Evolutionary conservation across 495 filamentous ascomycete species (phyloP), one percentile per base, ranked within the genome.

Genomic region (Penicillium taxi): DNA sequence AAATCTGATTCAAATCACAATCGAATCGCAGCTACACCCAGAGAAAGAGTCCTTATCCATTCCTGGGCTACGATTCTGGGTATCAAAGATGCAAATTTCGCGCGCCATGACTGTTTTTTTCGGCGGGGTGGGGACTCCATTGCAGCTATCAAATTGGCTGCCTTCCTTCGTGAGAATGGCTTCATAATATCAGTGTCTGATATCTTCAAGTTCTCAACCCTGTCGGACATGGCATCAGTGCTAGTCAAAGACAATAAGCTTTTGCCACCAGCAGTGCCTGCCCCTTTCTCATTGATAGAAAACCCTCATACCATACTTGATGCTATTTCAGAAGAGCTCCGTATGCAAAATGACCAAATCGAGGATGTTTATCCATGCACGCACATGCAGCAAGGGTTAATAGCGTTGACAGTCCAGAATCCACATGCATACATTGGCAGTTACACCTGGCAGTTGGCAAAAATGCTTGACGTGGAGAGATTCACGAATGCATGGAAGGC

Each of bases 41-140:
- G 4, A 3, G n/a, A 16, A 2, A 2, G 6, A 2, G n/a, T 30
- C 2, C 27, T 15, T 2, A 3, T 16, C 3, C 9, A 30, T 30
- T 17, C 55, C 12, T 55, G 48, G 43, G 43, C 47, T 6, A 23
- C 48, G 16, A 41, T 50, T 0, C 45, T 58, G 3, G 39, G 29
- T 2, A 27, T 44, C 2, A 25, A 49, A 1, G 24, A 37, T 9
- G 64, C 19, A 4, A 17, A 35, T 2, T 45, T 61, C 35, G 33
- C 44, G 1, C 17, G 47, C 11, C 22, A 59, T 11, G 45, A 48
- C 27, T 45, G 40, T 8, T 38, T 38, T 17, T 9, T 38, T 8
- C 14, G 26, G 3, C 9, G 28, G 1, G 35, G 35, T 14, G 35
- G 35, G 1, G 35, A 38, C 12, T 38, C 35, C 6, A 30, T 38